These are phyloP conservation scores for Alternaria panax DNA, from an alignment of 2,329 filamentous ascomycete species.

Conservation along the genomic window DNA sequence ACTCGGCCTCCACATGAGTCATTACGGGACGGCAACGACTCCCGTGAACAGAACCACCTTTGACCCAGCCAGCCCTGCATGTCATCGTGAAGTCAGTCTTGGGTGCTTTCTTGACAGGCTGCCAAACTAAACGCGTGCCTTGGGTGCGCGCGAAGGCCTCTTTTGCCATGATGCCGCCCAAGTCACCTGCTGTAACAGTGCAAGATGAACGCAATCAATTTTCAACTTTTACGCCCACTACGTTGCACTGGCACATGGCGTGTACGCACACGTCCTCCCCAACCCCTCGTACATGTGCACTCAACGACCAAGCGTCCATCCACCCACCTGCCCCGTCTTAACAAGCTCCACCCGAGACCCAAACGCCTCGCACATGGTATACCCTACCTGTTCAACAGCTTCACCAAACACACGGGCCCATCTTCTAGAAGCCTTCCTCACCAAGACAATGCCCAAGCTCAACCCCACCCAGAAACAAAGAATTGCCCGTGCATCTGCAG, in stretches of 20 bases:
- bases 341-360: background rate
- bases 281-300: background rate
- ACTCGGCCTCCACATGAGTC: too few species aligned
- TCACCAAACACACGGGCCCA: background rate
- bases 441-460: background rate
- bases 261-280: background rate
- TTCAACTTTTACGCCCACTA: background rate
- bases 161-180: background rate
- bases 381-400: background rate
- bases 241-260: background rate
- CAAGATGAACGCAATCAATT: background rate
- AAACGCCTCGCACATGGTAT: background rate
- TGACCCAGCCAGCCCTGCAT: background rate
- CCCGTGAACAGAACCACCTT: background rate
- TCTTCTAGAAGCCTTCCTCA: background rate
- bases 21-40: background rate
- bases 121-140: background rate
- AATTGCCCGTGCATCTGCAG: background rate
- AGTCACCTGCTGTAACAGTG: background rate
- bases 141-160: background rate
- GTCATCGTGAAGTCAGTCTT: background rate
- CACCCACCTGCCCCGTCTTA: background rate
- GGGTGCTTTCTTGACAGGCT: background rate
- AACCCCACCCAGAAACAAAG: background rate
- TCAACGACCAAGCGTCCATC: background rate